These are phyloP conservation scores for Aspergillus ostianus DNA, from an alignment of 495 filamentous ascomycete genomes.

Conservation along the genomic window DNA sequence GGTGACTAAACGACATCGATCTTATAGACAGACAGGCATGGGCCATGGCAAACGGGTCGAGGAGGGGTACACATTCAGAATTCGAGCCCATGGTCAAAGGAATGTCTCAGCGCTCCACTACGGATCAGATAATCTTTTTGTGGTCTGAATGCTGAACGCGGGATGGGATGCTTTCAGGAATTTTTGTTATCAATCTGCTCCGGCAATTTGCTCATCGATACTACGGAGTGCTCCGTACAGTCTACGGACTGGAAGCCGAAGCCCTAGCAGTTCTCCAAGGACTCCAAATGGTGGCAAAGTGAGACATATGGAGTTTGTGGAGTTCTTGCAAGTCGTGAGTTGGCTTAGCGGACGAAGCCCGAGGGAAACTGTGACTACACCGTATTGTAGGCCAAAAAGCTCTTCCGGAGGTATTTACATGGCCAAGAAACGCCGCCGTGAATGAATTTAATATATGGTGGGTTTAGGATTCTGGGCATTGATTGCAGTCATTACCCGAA, in stretches of 20 bases:
- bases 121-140: slow-evolving; percentile 19
- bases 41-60: background rate
- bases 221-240: background rate
- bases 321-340: background rate
- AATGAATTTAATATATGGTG: background rate
- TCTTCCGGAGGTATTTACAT: background rate
- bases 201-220: background rate
- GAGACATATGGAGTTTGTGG: background rate
- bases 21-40: background rate
- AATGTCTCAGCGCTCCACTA: slow-evolving; percentile 10
- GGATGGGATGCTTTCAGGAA: background rate
- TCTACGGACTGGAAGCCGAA: background rate
- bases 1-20: background rate
- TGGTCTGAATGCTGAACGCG: background rate
- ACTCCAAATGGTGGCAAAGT: background rate
- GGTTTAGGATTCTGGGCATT: background rate
- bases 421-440: background rate
- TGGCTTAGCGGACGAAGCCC: background rate
- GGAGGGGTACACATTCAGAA: background rate
- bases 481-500: too few relatives aligned
- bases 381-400: background rate
- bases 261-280: background rate
- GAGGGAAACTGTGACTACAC: background rate
- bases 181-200: background rate
- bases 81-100: background rate